Conservation (phyloP, 2,329 filamentous ascomycete genomes). For the Trichoderma semiorbis region DNA sequence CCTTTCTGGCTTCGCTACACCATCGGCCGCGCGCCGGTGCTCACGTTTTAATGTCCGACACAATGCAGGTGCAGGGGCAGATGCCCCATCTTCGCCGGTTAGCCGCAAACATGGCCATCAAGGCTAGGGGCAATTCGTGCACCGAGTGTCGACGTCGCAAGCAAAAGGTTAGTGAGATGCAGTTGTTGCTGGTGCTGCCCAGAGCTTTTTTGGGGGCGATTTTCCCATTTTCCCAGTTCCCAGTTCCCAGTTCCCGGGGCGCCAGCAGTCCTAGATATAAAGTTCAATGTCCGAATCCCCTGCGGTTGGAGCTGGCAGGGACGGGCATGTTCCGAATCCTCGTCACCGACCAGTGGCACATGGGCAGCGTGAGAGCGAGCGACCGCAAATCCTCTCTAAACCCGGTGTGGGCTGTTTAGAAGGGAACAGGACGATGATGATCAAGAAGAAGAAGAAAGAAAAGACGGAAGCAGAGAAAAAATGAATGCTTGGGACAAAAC, state of each 20-base stretch:
- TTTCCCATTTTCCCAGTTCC: neutral
- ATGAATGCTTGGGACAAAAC: neutral
- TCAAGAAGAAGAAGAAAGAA: neutral
- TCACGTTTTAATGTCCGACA: constrained; percentile 33
- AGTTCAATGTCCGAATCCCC: constrained; percentile 17
- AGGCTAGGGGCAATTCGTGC: constrained; percentile 41
- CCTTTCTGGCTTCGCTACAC: neutral
- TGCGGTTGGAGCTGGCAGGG: constrained; percentile 6
- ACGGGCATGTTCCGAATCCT: constrained; percentile 3
- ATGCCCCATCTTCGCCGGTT: constrained; percentile 23
- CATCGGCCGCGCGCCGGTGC: constrained; percentile 14
- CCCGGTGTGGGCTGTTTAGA: neutral
- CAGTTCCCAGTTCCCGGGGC: neutral
- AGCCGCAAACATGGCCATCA: constrained; percentile 14
- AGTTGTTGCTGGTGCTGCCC: neutral
- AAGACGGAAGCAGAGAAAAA: neutral
- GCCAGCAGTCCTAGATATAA: constrained; percentile 11
- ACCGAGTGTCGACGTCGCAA: constrained; percentile 50
- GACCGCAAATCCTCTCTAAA: neutral
- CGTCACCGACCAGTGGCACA: neutral
- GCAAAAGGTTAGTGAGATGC: constrained; percentile 42
- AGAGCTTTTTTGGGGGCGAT: neutral
- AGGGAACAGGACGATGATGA: neutral
- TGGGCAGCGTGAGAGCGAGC: neutral
- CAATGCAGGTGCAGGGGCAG: constrained; percentile 25